Base-by-base conservation (phyloP, 192 early-diverging fungal species). In the Spizellomyces sp. region DNA sequence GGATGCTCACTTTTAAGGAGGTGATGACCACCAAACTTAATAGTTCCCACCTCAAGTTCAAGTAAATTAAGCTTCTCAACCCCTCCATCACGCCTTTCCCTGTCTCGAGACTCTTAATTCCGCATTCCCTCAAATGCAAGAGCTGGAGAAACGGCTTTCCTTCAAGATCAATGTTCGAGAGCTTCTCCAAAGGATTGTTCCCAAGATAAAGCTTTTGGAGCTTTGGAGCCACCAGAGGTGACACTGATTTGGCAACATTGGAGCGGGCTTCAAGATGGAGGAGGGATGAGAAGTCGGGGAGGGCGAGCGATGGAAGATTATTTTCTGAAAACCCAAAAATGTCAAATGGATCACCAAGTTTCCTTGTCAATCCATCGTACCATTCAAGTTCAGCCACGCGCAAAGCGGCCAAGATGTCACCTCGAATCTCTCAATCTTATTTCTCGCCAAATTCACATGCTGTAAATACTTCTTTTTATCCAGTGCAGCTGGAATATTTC, bases 181-280 rank as follows among this genome's bases (percentile, higher is more conserved):
- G 15, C 12, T 9, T 46, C 5, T 10, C 50, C 12, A 87, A 17
- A 17, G 42, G 56, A 42, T 62, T 22, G 45, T 60, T 55, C 57
- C 81, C 81, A 63, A 87, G 56, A 58, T 87, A 87, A n/a, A 87
- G 77, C 50, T 77, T 70, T 67, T 84, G 81, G 12, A 87, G 75
- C 64, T 80, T 84, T 8, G 77, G 74, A 5, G 75, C 50, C 21
- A 60, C 55, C 15, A 87, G 61, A 12, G 75, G 70, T 27, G 9
- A 48, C 21, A 69, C 75, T 21, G 55, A 45, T 47, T 62, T 66
- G 9, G 84, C 73, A 45, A 72, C 80, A 73, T 87, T 87, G 52
- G 46, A 57, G 4, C 83, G 66, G 10, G 73, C 76, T 58, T 80
- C 79, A 62, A 87, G 70, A 59, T 84, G 83, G 9, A 80, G 17